Percentiles rank a stretch among this genome's conserved stretches.
These are phyloP conservation scores for Alternaria angustiovoidea DNA, from an alignment of 2,329 filamentous ascomycete genomes.

Conservation along the genomic window DNA sequence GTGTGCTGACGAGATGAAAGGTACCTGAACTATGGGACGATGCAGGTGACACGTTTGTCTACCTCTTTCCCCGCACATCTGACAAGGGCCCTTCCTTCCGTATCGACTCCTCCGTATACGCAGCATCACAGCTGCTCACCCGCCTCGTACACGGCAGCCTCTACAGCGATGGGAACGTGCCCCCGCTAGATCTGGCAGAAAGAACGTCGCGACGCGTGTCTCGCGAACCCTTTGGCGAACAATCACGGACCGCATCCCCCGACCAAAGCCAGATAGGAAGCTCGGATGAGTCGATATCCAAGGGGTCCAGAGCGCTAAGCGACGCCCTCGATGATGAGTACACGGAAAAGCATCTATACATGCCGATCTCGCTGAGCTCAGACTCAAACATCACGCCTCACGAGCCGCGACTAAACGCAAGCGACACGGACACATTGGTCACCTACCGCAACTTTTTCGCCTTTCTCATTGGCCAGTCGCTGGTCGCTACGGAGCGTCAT, in stretches of 20 bases:
- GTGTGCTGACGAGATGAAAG: constrained; percentile 43
- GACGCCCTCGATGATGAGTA: constrained; percentile 58
- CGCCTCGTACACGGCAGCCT: constrained; percentile 63
- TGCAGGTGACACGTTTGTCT: constrained; percentile 68
- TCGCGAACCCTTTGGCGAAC: constrained; percentile 31
- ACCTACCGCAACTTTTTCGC: constrained; percentile 70
- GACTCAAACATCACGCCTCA: constrained; percentile 53
- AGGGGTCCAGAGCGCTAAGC: constrained; percentile 58
- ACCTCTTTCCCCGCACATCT: constrained; percentile 66
- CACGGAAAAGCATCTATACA: constrained; percentile 64
- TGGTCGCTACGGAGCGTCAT: constrained; percentile 65
- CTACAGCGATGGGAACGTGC: constrained; percentile 49
- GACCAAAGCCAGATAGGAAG: constrained; percentile 45
- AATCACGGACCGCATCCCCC: constrained; percentile 45
- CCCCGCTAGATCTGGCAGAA: constrained; percentile 30
- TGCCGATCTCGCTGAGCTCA: constrained; percentile 65
- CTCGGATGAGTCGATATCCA: constrained; percentile 58
- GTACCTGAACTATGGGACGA: constrained; percentile 69
- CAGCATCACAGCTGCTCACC: constrained; percentile 64
- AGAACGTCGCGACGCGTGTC: constrained; percentile 33
- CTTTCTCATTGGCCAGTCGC: constrained; percentile 68
- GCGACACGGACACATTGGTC: constrained; percentile 66
- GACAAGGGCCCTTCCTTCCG: constrained; percentile 68
- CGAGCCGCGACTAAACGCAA: constrained; percentile 47
- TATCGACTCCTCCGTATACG: constrained; percentile 66